Evolutionary conservation across 192 early-diverging fungal species (phyloP).

Genomic region (Gonapodya sp.): DNA sequence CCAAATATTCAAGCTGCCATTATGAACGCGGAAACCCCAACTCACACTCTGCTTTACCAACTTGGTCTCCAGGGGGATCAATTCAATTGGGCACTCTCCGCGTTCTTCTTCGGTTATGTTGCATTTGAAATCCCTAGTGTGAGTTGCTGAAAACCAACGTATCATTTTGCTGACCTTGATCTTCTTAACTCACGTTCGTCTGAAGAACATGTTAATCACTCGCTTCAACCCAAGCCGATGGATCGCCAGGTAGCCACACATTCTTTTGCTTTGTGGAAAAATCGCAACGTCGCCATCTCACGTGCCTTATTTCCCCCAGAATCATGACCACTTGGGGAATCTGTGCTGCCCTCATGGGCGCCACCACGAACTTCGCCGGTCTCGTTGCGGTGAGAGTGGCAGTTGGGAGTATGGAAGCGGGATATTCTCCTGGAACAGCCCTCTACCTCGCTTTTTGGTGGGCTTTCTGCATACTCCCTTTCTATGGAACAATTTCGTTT

Average conservation of each 20-base stretch:
- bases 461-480: no score
- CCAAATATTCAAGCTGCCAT: no score
- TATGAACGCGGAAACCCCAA: background rate
- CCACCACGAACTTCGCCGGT: conserved; percentile 12
- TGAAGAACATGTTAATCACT: background rate
- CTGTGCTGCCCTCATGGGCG: conserved; percentile 14
- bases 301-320: no score
- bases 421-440: conserved; percentile 24
- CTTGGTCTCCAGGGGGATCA: background rate
- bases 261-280: no score
- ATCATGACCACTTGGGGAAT: conserved; percentile 18
- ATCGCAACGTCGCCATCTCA: background rate
- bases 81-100: conserved; percentile 7
- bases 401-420: conserved; percentile 21
- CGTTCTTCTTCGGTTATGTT: conserved; percentile 5
- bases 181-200: background rate
- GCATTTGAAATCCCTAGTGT: conserved; percentile 8
- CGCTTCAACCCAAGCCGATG: conserved; percentile 32
- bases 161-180: background rate
- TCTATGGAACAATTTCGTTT: no score
- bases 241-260: conserved; percentile 46
- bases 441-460: conserved; percentile 38
- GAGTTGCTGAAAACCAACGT: background rate
- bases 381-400: conserved; percentile 18
- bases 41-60: background rate